Percentiles rank a stretch among this genome's conserved stretches.
phyloP scores from a whole-genome alignment of 169 alveolate genomes.

The Theileria sp. region DNA sequence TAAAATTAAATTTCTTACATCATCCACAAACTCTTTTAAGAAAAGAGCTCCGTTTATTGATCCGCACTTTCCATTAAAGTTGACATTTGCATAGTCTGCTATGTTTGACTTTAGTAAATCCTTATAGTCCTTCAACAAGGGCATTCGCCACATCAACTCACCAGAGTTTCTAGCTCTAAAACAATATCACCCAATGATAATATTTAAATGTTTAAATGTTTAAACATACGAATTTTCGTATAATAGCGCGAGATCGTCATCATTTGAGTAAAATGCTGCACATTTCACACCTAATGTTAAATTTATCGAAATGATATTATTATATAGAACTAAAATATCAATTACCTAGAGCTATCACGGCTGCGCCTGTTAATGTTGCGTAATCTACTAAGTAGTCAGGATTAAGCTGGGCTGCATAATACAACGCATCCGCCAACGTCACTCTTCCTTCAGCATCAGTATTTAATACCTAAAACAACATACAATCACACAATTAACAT shows the following conservation, averaged over 20 bases:
- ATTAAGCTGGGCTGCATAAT: conserved; percentile 84
- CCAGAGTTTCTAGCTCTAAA: conserved; percentile 68
- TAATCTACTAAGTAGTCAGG: conserved; percentile 87
- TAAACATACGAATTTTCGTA: conserved; percentile 47
- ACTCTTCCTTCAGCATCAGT: conserved; percentile 98
- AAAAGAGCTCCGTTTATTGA: conserved; percentile 91
- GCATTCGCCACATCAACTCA: conserved; percentile 87
- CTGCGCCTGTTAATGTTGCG: conserved; percentile 96
- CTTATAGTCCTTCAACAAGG: conserved; percentile 82
- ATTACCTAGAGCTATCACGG: conserved; percentile 83
- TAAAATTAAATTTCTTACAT: conserved; percentile 1
- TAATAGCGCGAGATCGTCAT: conserved; percentile 31
- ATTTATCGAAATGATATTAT: conserved; percentile 6
- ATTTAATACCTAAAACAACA: conserved; percentile 78
- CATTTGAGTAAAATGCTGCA: conserved; percentile 51
- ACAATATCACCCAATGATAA: no score
- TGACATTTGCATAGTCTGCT: conserved; percentile 87
- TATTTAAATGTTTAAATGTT: conserved; percentile 12
- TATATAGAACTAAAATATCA: not conserved
- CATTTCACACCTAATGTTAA: conserved; percentile 32
- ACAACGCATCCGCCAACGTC: conserved; percentile 94
- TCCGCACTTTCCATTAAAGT: conserved; percentile 74
- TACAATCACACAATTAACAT: not conserved
- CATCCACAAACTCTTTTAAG: conserved; percentile 85
- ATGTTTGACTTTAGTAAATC: conserved; percentile 77